Base-by-base conservation (phyloP, 176 grass and related monocot species). In the Themeda triandra region DNA sequence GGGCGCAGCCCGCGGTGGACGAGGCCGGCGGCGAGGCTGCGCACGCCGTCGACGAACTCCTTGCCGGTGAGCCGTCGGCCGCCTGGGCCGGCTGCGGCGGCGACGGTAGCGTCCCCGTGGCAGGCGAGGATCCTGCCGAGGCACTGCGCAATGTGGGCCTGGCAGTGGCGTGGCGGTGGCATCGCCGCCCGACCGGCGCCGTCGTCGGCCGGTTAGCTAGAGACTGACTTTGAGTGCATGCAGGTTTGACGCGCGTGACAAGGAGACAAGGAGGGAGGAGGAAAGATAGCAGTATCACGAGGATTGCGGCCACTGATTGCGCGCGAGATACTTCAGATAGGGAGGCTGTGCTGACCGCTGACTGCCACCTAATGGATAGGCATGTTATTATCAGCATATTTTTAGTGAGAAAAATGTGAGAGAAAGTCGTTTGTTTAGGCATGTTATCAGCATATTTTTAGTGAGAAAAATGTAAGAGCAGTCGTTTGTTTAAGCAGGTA, bases 141-240 rank as follows among this genome's bases (percentile, higher is more conserved):
- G 66, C 92, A 98, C 23, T 82, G 88, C 8, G 84, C 85, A 49
- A 95, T 77, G 90, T 98, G 95, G 80, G 80, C 77, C 27, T 49
- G 78, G 28, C 73, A 23, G 36, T 69, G 63, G 49, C 58, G 66
- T 4, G 77, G 36, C 85, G 83, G 51, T 6, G 77, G 36, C 84
- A 86, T 77, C 60, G 73, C 79, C 30, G 74, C 2, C 69, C 9
- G 39, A 7, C 5, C 2, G 80, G 9, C 14, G 39, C 19, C 60
- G 69, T 5, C 10, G 2, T 19, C 39, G 39, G 1, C 11, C 68
- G 66, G 32, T 33, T 3, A 4, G 33, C 4, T 35, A 3, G 3
- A 10, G 1, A 53, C 13, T 44, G 12, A 23, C 54, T 58, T 58
- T 58, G 8, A n/a, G 51, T 23, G 23, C 13, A 25, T 24, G n/a